Evolutionary conservation across 257 asterid species (phyloP).

Genomic region (Solanum microdontum): DNA sequence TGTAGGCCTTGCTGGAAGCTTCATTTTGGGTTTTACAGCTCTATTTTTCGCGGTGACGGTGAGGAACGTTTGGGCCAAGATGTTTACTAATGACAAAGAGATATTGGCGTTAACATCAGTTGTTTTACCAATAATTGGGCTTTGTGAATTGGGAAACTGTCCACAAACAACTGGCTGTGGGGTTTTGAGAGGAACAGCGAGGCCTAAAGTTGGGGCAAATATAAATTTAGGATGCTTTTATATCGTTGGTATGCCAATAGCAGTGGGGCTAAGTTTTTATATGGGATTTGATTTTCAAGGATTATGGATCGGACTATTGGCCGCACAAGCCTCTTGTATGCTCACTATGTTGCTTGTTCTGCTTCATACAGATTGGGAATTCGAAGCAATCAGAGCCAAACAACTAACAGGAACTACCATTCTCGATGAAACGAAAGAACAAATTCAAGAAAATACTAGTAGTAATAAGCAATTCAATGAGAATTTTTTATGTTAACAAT

Average conservation of each 20-base stretch:
- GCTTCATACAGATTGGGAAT: conserved; percentile 60
- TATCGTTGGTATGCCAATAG: conserved; percentile 72
- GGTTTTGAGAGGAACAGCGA: conserved; percentile 68
- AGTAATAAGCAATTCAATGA: conserved; percentile 1
- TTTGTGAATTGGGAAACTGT: conserved; percentile 81
- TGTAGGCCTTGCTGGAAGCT: conserved; percentile 52
- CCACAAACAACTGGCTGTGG: conserved; percentile 95
- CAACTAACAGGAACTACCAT: conserved; percentile 31
- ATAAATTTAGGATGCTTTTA: conserved; percentile 76
- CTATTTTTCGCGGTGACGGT: conserved; percentile 47
- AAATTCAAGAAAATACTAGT: conserved; percentile 1
- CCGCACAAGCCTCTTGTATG: conserved; percentile 73
- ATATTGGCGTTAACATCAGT: conserved; percentile 46
- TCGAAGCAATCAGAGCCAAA: conserved; percentile 46
- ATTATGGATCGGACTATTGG: conserved; percentile 71
- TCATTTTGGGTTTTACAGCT: conserved; percentile 42
- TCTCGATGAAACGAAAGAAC: conserved; percentile 2
- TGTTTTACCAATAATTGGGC: conserved; percentile 66
- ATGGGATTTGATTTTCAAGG: conserved; percentile 56
- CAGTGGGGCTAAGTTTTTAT: conserved; percentile 45
- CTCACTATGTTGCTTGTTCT: conserved; percentile 52
- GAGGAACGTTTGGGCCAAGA: conserved; percentile 49
- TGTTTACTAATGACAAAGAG: conserved; percentile 63
- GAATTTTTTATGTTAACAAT: conserved; percentile 22
- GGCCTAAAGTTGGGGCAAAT: conserved; percentile 75